Base-by-base conservation (phyloP, 78 protist species). In the Tieghemostelium lacteum region DNA sequence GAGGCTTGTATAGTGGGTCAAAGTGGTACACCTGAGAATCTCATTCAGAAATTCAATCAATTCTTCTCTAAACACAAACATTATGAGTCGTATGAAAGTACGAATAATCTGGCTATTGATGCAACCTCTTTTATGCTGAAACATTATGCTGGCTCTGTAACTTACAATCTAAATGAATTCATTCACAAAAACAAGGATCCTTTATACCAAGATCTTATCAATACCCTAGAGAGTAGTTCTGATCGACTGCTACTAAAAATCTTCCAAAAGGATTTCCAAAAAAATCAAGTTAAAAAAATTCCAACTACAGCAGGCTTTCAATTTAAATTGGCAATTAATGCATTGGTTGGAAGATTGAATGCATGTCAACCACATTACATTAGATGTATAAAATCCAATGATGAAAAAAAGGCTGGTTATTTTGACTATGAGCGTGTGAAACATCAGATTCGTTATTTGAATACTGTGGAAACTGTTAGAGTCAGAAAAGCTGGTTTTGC, bases 141-240 rank as follows among this genome's bases (percentile, higher is more conserved):
- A 65, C 99, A 98, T 86, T 98, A 95, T 85, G 98, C 99, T 19
- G 98, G 98, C 26, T 66, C 67, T 8, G 99, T 97, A 28, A 49
- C 52, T 36, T 97, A 97, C 89, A 52, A 40, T 36, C n/a, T n/a
- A n/a, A n/a, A 31, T 16, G 88, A 87, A 28, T 98, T 98, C 86
- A 73, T 95, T 57, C 95, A 60, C 49, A 96, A 95, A 85, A 97
- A 97, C 88, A 93, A 86, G 65, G 98, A 97, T 85, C 22, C 75
- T 22, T 34, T 95, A 24, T 45, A 64, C 28, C 73, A 64, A 42
- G 96, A 88, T 80, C 33, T 91, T 19, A 42, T 91, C 7, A n/a
- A 7, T 2, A 40, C 73, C n/a, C 28, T 80, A 36, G 61, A 91
- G 33, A 54, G 49, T 61, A 67, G 72, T 45, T 34, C 10, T 20